A percentile compares a stretch with the other conserved stretches of the same genome.
Evolutionary conservation across 179 eudicot genomes (phyloP).

Genomic region (Heliamphora ciliata): DNA sequence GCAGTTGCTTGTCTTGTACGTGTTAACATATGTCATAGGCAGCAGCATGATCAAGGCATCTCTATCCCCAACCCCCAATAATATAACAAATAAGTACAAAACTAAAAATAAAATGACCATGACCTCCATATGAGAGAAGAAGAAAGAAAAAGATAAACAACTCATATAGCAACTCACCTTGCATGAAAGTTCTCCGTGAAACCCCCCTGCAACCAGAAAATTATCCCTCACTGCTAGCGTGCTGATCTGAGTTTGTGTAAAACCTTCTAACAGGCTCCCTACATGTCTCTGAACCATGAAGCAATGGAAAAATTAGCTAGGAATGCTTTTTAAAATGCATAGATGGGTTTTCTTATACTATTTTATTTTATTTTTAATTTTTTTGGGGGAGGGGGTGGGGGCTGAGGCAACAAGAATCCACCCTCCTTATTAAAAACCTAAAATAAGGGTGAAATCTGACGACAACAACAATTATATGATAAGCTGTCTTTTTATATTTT

Average conservation of each 20-base stretch:
- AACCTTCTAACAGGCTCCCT: conserved; percentile 75
- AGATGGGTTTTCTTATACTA: no score
- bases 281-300: conserved; percentile 51
- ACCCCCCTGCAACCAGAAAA: conserved; percentile 90
- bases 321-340: no score
- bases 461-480: not conserved
- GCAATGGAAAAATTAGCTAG: not conserved
- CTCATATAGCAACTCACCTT: conserved; percentile 40
- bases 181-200: conserved; percentile 76
- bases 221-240: conserved; percentile 65
- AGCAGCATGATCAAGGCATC: not conserved
- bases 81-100: not conserved
- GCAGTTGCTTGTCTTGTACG: not conserved
- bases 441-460: not conserved
- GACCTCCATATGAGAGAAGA: not conserved
- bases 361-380: no score
- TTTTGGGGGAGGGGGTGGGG: not conserved
- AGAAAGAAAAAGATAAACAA: not conserved
- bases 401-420: not conserved
- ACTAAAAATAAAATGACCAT: not conserved
- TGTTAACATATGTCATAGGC: not conserved
- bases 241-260: conserved; percentile 74
- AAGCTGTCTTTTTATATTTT: no score
- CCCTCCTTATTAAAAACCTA: not conserved
- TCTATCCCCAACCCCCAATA: not conserved